These are phyloP conservation scores for Pleoardoris graminearum DNA, from an alignment of 2,329 filamentous ascomycete genomes.

Conservation along the genomic window DNA sequence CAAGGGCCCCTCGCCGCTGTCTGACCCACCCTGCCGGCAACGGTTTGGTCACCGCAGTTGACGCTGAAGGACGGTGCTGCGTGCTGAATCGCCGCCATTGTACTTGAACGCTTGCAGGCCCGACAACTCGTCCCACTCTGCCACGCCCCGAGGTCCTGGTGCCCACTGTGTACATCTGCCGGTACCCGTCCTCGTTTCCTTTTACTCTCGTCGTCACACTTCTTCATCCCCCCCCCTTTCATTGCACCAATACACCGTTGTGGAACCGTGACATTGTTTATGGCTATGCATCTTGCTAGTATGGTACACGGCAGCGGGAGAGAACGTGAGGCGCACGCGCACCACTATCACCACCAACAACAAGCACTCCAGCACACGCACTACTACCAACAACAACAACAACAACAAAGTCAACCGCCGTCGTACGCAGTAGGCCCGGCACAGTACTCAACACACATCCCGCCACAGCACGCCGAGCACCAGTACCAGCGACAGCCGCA, in stretches of 20 bases:
- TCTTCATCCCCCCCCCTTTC: slow-evolving; percentile 16
- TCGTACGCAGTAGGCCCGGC: slow-evolving; percentile 28
- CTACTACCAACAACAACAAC: slow-evolving; percentile 30
- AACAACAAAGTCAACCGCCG: slow-evolving; percentile 27
- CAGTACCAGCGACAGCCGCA: slow-evolving; percentile 51
- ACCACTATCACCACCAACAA: slow-evolving; percentile 37
- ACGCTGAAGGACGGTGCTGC: slow-evolving; percentile 34
- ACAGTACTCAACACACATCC: slow-evolving; percentile 20
- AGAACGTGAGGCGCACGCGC: slow-evolving; percentile 42
- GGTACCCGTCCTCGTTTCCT: slow-evolving; percentile 33
- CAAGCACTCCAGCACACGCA: slow-evolving; percentile 27
- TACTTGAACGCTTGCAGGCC: slow-evolving; percentile 44
- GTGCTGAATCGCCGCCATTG: slow-evolving; percentile 39
- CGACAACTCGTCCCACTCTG: slow-evolving; percentile 24
- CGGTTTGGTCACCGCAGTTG: slow-evolving; percentile 39
- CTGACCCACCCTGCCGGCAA: slow-evolving; percentile 45
- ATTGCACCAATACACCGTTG: slow-evolving; percentile 41
- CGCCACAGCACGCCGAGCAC: slow-evolving; percentile 30
- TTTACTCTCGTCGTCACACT: slow-evolving; percentile 29
- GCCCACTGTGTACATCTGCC: slow-evolving; percentile 20
- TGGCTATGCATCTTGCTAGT: slow-evolving; percentile 50
- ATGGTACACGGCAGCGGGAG: slow-evolving; percentile 50
- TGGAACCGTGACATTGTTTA: slow-evolving; percentile 38
- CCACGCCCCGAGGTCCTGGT: slow-evolving; percentile 43
- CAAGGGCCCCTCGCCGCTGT: slow-evolving; percentile 39